Evolutionary conservation across 192 early-diverging fungal genomes (phyloP), one percentile per base, ranked within the genome.

Genomic region (Diversispora epigaea): DNA sequence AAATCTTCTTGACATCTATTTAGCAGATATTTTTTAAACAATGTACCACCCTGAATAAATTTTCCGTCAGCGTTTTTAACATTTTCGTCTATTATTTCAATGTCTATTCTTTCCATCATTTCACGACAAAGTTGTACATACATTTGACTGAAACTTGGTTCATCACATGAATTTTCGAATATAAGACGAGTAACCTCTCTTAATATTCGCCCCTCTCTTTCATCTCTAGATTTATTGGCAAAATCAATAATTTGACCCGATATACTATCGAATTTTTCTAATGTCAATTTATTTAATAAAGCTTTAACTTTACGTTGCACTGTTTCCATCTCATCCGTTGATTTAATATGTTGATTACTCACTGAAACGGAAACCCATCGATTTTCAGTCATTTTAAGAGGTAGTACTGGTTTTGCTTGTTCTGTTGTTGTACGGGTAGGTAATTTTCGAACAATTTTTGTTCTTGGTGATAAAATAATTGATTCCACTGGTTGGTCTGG

Each of bases 1-100:
- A 97, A 99, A 78, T 95, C 98, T 71, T 91, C 89, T 83, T 99
- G 98, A 85, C 96, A 98, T 73, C 92, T 88, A 79, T 92, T 95
- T 49, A 99, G 84, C 65, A 99, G 85, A 61, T 93, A 90, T 65
- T 92, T 91, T 80, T 96, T 94, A 89, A 99, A 98, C 22, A 93
- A 82, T 74, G 81, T 84, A 22, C 85, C 86, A 70, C 90, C 89
- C 10, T 78, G 58, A 41, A 89, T 76, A n/a, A 71, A 75, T 54
- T 84, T 80, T 54, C 87, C 89, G 76, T 86, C 84, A 54, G 84
- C 80, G 22, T 80, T 78, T 58, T 89, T 89, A 63, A 89, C 88
- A 66, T 75, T 87, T 44, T 84, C 80, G 71, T 94, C 91, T 54
- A 81, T 80, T 46, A 88, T 85, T 8, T 91, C 84, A 6, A 60